Evolutionary conservation across 305 asterid genomes (phyloP).

Genomic region (Plantago coronopus): DNA sequence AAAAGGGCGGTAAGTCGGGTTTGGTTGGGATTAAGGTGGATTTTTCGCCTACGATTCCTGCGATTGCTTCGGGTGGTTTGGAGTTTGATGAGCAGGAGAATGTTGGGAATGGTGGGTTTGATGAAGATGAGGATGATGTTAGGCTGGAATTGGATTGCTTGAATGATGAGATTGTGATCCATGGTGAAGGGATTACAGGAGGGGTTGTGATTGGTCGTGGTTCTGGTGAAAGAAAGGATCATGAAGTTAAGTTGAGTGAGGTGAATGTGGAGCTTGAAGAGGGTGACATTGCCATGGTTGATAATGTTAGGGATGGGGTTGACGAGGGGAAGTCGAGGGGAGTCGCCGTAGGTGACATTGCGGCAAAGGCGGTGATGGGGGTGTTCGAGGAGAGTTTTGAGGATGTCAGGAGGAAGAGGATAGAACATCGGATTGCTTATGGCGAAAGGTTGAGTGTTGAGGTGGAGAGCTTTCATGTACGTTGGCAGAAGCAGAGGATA

Average conservation of each 20-base stretch:
- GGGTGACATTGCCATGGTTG: constrained; percentile 1
- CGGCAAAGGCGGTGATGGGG: constrained; percentile 46
- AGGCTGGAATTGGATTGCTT: constrained; percentile 18
- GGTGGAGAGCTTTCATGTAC: constrained; percentile 32
- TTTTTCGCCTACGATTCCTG: constrained; percentile 41
- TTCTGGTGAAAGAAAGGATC: constrained; percentile 16
- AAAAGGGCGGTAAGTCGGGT: constrained; percentile 16
- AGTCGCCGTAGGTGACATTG: constrained; percentile 27
- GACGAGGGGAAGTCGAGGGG: constrained; percentile 17
- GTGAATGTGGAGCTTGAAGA: constrained; percentile 72
- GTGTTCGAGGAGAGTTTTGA: constrained; percentile 58
- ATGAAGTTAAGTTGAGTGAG: constrained; percentile 50
- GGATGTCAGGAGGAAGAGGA: constrained; percentile 39
- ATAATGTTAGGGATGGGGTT: constrained; percentile 13
- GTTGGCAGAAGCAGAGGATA: constrained; percentile 68
- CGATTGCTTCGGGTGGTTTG: constrained; percentile 8
- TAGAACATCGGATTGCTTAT: constrained; percentile 21
- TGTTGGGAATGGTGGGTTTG: background rate
- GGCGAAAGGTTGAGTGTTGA: constrained; percentile 29
- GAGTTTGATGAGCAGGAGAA: constrained; percentile 11
- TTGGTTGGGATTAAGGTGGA: constrained; percentile 58
- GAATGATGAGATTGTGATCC: constrained; percentile 3
- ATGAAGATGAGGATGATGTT: constrained; percentile 25
- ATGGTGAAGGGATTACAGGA: constrained; percentile 19
- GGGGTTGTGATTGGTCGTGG: constrained; percentile 13